These are phyloP conservation scores for Neonectria sp. DNA, from an alignment of 2,329 filamentous ascomycete species.

Conservation along the genomic window DNA sequence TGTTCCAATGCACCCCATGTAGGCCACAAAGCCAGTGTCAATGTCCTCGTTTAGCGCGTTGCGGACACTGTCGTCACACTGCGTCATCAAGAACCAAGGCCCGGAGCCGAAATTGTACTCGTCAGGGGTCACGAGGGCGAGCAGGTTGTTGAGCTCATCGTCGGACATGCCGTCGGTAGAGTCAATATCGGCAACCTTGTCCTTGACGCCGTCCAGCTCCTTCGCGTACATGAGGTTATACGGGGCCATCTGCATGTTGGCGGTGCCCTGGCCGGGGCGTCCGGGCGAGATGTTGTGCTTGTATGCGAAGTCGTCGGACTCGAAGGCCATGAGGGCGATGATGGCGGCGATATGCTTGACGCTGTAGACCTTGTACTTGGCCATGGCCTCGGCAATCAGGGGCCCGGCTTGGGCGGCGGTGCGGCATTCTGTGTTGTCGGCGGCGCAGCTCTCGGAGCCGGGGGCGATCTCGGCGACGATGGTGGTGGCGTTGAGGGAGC, in stretches of 20 bases:
- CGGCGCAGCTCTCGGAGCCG: constrained; percentile 66
- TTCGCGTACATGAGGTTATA: constrained; percentile 66
- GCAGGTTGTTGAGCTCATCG: constrained; percentile 56
- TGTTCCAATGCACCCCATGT: constrained; percentile 65
- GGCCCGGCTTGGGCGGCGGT: constrained; percentile 74
- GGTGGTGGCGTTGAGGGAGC: constrained; percentile 48
- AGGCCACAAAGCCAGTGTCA: constrained; percentile 60
- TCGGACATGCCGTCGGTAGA: constrained; percentile 46
- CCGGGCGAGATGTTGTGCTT: constrained; percentile 74
- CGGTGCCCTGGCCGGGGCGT: constrained; percentile 79
- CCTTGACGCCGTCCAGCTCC: constrained; percentile 56
- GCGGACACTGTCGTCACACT: constrained; percentile 57
- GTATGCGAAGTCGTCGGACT: constrained; percentile 79
- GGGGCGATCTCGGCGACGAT: constrained; percentile 72
- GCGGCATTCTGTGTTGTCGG: constrained; percentile 71
- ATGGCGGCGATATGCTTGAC: constrained; percentile 77
- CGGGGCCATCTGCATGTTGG: constrained; percentile 65
- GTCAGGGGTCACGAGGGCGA: constrained; percentile 63
- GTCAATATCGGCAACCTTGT: constrained; percentile 50
- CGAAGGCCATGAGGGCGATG: constrained; percentile 79
- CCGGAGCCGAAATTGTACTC: constrained; percentile 69
- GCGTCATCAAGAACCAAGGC: constrained; percentile 65
- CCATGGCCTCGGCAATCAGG: constrained; percentile 70
- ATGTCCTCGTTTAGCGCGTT: constrained; percentile 52
- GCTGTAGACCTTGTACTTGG: constrained; percentile 68